Evolutionary conservation across 192 early-diverging fungal genomes (phyloP), one percentile per base, ranked within the genome.

Genomic region (Podila epigama): DNA sequence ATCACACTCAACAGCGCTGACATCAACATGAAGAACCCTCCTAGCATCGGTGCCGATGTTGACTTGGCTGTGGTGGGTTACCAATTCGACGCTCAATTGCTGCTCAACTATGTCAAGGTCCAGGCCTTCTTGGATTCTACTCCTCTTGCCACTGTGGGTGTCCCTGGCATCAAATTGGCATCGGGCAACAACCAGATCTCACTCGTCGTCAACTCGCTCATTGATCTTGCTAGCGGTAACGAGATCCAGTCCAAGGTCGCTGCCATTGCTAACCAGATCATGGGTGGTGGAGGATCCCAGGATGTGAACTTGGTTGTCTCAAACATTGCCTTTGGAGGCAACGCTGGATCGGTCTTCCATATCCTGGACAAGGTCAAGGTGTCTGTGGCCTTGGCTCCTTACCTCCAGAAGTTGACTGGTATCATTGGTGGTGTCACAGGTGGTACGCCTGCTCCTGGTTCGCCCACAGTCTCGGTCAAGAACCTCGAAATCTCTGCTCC

Each of bases 61-160:
- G 39, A n/a, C 7, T 18, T 54, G 1, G 51, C 63, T 15, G 37
- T 65, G 11, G 31, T 65, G 13, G 63, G 63, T 10, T 65, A 55
- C 39, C 27, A 25, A 20, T 65, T 65, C 11, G 52, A 77, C 54
- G 73, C 73, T 6, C 37, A 77, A 66, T 50, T 77, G 54, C 40
- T 68, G 60, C 60, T 77, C 60, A 63, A 77, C 60, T 77, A 77
- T 53, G 73, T 77, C 51, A 68, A 66, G 29, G 36, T 77, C 61
- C 67, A 55, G 27, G 73, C 73, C n/a, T 77, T 68, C 66, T 64
- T 77, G 60, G 73, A 77, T 29, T 8, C 31, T 1, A 68, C 73
- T 48, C 66, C 73, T 27, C 13, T 77, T 42, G 73, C 73, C 8
- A 77, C 66, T 11, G 42, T 77, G 51, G 34, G 54, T 12, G 66